These are phyloP conservation scores for Furcasterigmium sp. DNA, from an alignment of 2,329 filamentous ascomycete species.

Conservation along the genomic window DNA sequence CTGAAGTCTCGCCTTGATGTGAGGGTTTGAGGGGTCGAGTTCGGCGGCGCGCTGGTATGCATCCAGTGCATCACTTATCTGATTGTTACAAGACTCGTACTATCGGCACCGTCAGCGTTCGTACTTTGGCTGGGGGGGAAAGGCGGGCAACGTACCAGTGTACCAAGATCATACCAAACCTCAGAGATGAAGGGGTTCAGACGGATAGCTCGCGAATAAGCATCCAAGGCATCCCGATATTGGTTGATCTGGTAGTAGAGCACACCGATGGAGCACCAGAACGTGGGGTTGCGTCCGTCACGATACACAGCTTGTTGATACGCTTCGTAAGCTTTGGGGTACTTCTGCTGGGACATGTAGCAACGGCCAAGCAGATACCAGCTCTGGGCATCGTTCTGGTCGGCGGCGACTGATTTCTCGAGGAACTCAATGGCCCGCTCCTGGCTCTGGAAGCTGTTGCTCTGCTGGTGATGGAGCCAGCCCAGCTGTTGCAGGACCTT, in stretches of 20 bases:
- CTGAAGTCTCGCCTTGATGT: conserved; percentile 93
- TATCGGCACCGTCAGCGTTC: conserved; percentile 33
- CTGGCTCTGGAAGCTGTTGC: conserved; percentile 83
- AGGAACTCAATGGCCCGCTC: conserved; percentile 96
- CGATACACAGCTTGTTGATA: conserved; percentile 99
- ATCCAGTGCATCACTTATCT: conserved; percentile 92
- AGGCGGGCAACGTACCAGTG: conserved; percentile 65
- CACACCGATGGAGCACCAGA: conserved; percentile 99
- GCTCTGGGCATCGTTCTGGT: conserved; percentile 92
- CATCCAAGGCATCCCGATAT: conserved; percentile 94
- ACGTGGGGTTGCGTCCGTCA: conserved; percentile 94
- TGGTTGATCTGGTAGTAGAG: conserved; percentile 99
- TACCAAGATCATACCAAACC: conserved; percentile 98
- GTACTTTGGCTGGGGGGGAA: conserved; percentile 18
- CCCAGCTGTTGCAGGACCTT: conserved; percentile 97
- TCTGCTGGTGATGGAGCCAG: conserved; percentile 97
- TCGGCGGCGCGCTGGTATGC: conserved; percentile 93
- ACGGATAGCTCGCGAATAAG: conserved; percentile 93
- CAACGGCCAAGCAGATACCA: conserved; percentile 97
- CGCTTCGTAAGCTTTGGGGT: conserved; percentile 96
- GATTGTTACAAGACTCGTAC: conserved; percentile 99
- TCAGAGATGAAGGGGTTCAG: conserved; percentile 98
- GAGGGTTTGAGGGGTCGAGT: conserved; percentile 85
- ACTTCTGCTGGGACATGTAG: conserved; percentile 99
- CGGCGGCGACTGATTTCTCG: conserved; percentile 90